Conservation (phyloP, 345 rosid genomes). For the Salix purpurea region DNA sequence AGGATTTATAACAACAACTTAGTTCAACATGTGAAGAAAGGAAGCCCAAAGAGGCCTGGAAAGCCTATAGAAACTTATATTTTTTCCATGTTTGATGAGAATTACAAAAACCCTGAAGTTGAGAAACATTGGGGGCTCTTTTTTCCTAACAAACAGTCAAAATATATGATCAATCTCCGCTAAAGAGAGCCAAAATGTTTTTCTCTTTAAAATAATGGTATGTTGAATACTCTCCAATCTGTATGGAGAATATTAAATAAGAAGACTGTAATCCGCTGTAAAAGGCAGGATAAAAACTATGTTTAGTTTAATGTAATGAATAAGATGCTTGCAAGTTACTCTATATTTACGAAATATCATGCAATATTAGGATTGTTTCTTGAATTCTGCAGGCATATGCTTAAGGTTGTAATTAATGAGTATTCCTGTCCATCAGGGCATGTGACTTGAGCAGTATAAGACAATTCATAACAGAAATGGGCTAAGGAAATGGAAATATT, state of each 20-base stretch:
- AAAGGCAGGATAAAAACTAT: not conserved
- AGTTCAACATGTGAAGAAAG: slow-evolving; percentile 9
- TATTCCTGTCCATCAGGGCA: not conserved
- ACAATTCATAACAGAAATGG: too few species aligned
- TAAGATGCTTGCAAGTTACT: not conserved
- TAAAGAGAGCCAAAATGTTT: slow-evolving; percentile 17
- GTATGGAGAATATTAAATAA: not conserved
- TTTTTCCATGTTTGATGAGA: slow-evolving; percentile 62
- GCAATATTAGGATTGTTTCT: not conserved
- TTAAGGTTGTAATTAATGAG: not conserved
- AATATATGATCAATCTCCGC: slow-evolving; percentile 43
- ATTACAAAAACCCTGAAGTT: slow-evolving; percentile 33
- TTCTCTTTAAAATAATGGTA: slow-evolving; percentile 18
- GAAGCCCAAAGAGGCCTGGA: slow-evolving; percentile 44
- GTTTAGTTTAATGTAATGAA: not conserved
- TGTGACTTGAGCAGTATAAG: too few species aligned
- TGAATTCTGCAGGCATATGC: not conserved
- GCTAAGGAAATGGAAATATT: too few species aligned
- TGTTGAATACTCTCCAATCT: too few species aligned
- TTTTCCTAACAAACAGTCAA: slow-evolving; percentile 40
- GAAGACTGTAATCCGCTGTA: not conserved
- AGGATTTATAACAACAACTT: slow-evolving; percentile 48
- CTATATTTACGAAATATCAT: not conserved
- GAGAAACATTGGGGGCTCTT: slow-evolving; percentile 61
- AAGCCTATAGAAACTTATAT: slow-evolving; percentile 57